Conservation (phyloP, 306 rosid genomes). For the Cucurbita argyrosperma region DNA sequence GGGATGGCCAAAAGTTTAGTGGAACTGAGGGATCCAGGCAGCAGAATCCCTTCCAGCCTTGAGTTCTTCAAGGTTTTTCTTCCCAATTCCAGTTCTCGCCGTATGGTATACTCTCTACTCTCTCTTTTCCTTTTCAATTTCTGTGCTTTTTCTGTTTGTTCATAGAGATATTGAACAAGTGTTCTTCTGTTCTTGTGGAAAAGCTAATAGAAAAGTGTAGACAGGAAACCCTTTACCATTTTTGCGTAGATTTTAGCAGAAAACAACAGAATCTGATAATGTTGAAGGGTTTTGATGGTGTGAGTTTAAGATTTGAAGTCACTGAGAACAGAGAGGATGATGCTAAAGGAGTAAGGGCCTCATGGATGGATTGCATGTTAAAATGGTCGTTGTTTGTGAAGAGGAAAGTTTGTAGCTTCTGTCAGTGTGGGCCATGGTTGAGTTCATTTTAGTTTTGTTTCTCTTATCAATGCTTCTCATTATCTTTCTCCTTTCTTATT, state of each 20-base stretch:
- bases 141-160: background rate
- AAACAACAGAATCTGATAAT: background rate
- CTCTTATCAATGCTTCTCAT: too few species aligned
- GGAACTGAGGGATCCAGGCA: background rate
- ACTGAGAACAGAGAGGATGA: background rate
- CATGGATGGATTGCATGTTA: background rate
- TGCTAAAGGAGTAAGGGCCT: background rate
- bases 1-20: background rate
- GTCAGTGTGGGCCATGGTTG: background rate
- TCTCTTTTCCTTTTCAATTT: background rate
- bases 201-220: background rate
- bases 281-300: background rate
- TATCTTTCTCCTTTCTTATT: background rate
- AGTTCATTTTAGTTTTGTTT: background rate
- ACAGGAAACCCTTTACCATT: background rate
- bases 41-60: background rate
- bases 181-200: background rate
- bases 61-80: slow-evolving; percentile 13
- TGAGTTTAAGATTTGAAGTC: background rate
- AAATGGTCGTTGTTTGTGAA: background rate
- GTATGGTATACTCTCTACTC: slow-evolving; percentile 7
- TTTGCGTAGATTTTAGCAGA: background rate
- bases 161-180: background rate
- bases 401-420: background rate
- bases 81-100: background rate